Evolutionary conservation across 1,284 basidiomycete genomes (phyloP).

Genomic region (Cryptococcus maquisensis): DNA sequence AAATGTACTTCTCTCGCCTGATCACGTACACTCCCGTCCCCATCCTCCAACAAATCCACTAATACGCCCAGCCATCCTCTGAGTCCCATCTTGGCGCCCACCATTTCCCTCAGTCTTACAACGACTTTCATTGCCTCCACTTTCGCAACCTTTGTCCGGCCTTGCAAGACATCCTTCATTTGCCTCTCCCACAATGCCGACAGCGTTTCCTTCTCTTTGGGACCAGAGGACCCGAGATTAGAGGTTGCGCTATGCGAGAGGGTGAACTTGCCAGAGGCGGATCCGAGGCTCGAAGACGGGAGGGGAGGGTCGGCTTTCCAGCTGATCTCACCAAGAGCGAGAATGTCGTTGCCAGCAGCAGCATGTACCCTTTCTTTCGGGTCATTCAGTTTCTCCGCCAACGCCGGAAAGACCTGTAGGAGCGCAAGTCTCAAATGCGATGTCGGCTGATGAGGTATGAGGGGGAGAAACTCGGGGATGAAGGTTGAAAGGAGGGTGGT

Average conservation of each 20-base stretch:
- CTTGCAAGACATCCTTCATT: constrained; percentile 68
- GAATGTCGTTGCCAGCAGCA: constrained; percentile 29
- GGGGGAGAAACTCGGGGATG: constrained; percentile 40
- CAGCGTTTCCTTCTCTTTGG: constrained; percentile 71
- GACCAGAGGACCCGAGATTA: constrained; percentile 47
- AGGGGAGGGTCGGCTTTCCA: constrained; percentile 23
- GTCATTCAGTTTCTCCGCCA: constrained; percentile 44
- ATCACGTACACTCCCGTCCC: constrained; percentile 82
- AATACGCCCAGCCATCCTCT: constrained; percentile 74
- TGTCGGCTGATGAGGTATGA: constrained; percentile 21
- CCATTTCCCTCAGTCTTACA: constrained; percentile 64
- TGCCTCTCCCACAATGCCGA: constrained; percentile 70
- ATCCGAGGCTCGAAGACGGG: background rate
- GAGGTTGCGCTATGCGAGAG: constrained; percentile 35
- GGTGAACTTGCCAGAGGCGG: background rate
- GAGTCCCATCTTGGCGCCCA: constrained; percentile 71
- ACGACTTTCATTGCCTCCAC: constrained; percentile 43
- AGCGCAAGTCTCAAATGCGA: constrained; percentile 32
- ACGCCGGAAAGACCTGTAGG: constrained; percentile 28
- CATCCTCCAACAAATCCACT: constrained; percentile 82
- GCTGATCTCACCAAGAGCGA: constrained; percentile 26
- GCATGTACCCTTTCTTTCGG: constrained; percentile 40
- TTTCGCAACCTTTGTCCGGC: constrained; percentile 68
- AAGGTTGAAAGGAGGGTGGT: constrained; percentile 35
- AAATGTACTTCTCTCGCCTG: constrained; percentile 58